These are phyloP conservation scores for Fusarium verticillioides DNA, from an alignment of 2,329 filamentous ascomycete species.

Conservation along the genomic window DNA sequence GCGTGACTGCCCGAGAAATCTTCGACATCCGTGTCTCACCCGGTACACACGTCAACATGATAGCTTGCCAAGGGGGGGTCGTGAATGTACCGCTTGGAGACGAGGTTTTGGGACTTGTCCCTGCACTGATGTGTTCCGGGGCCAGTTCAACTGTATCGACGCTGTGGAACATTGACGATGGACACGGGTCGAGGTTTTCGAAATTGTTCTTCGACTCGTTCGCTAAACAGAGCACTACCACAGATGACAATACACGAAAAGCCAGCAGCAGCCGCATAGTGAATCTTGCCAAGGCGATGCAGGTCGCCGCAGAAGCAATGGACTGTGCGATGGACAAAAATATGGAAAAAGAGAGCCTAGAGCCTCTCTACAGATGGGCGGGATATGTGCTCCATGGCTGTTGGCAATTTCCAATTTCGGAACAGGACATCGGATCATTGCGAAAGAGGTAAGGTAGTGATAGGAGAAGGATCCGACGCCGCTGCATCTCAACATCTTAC, in stretches of 20 bases:
- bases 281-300: not conserved
- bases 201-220: not conserved
- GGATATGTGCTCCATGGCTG: not conserved
- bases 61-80: not conserved
- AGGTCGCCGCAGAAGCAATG: not conserved
- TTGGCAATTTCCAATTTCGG: not conserved
- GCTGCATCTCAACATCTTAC: not conserved
- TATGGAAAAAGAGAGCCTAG: not conserved
- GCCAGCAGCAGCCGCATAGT: not conserved
- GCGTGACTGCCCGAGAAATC: not conserved
- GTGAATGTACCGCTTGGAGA: not conserved
- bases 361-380: not conserved
- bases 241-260: accelerated
- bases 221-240: not conserved
- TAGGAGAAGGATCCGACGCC: accelerated
- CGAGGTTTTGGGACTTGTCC: not conserved
- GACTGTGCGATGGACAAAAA: not conserved
- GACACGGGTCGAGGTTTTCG: not conserved
- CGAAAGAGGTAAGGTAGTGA: not conserved
- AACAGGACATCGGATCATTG: not conserved
- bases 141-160: not conserved
- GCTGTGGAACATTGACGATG: not conserved
- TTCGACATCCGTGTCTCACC: not conserved
- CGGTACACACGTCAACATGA: not conserved
- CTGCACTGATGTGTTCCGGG: not conserved